Evolutionary conservation across 1,284 basidiomycete species (phyloP), one percentile per base, ranked within the genome.

Genomic region (Ustilago sp.): DNA sequence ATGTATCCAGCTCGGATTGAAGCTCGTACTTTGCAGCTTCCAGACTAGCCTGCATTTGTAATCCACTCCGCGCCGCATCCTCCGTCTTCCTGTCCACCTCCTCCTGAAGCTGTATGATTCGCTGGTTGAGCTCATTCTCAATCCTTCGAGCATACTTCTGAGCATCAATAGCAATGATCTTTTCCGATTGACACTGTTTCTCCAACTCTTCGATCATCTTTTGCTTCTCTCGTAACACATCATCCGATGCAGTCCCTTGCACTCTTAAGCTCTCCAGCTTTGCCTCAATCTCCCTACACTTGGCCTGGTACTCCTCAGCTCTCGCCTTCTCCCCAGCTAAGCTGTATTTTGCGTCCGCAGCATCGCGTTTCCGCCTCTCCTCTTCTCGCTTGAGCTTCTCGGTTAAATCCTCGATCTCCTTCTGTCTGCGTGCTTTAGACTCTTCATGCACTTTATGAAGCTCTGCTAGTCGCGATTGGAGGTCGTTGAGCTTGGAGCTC

Each of bases 371-470:
- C 32, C 70, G 45, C 35, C 36, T 59, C 39, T 70, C 67, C 36
- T 77, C 67, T 28, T 66, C 70, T 2, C 41, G 51, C 2, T 38
- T 56, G 12, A 73, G 54, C 57, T 51, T 77, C 6, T 73, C 63
- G 7, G 41, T 52, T 9, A 71, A 54, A 0, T 70, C 65, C 4
- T 70, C 75, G 51, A 77, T 68, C 59, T 74, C 75, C 59, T 56
- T 74, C 36, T 77, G 75, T 34, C 75, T 45, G 7, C 65, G 51
- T 8, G 67, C 55, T 45, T 77, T 77, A 0, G 71, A 74, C 62
- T 74, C 75, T 45, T 71, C 68, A 36, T 77, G 75, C 43, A 77
- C 64, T 59, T 47, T 64, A 55, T 67, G 57, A 41, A 77, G 63
- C 64, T 77, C 75, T 15, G 52, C 75, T 1, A 77, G 64, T 31